Base-by-base conservation (phyloP, 169 alveolate species). In the Plasmodium chabaudi region DNA sequence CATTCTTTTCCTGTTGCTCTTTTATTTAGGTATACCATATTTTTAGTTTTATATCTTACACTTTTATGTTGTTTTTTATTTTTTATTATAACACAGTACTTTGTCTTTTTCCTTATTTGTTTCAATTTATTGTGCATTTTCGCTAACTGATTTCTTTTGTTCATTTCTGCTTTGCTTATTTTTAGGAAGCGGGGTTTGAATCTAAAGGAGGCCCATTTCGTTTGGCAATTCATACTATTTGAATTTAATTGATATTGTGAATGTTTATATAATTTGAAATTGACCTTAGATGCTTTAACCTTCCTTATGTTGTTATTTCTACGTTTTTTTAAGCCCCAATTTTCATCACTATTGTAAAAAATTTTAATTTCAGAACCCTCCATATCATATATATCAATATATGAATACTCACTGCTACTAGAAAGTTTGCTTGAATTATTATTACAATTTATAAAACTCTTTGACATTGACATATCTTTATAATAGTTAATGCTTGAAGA, bases 301-400 rank as follows among this genome's bases (percentile, higher is more conserved):
- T 34, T 34, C 42, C 10, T 60, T 13, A 13, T 15, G 10, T 55
- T 55, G 21, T 55, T 15, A 15, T 15, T 6, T 13, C 5, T 55
- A 15, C 19, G 0, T 9, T 12, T 55, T 6, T 55, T 55, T 9
- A 55, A 13, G 13, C 9, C 17, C 17, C 21, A 55, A 55, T 55
- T 55, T 6, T 7, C 9, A 12, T 55, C 21, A 7, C 9, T 44
- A 69, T 69, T 69, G 15, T 57, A 46, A 10, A 63, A 69, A 9
- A 9, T 57, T 19, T 47, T 44, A 13, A 73, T 23, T 19, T 68
- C 84, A 13, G 21, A 55, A 5, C 44, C 75, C 9, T 63, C 69
- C 47, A 61, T 68, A 17, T 79, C 69, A 55, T 79, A 65, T 39
- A 79, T 47, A 67, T 79, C 71, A 12, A 79, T 79, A 55, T 74